A percentile compares a stretch with the other conserved stretches of the same genome.
Conservation (phyloP, 208 protist species). For the Trichomonas gallinae region DNA sequence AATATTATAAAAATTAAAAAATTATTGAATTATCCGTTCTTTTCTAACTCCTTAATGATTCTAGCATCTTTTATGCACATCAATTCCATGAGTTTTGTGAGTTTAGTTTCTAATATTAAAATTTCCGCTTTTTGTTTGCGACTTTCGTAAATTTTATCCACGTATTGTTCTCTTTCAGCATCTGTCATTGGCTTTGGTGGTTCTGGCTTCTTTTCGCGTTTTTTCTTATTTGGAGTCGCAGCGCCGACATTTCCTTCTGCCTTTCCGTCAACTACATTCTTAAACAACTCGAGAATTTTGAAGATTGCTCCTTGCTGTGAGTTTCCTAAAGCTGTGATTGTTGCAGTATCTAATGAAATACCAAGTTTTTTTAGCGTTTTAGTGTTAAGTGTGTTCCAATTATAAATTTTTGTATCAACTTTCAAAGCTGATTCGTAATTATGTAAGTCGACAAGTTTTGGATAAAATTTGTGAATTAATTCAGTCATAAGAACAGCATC, state of each 20-base stretch:
- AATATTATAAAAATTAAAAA: not conserved
- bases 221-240: not conserved
- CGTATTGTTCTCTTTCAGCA: not conserved
- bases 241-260: no score
- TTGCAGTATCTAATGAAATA: not conserved
- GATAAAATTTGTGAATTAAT: constrained; percentile 80
- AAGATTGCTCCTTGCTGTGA: not conserved
- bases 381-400: constrained; percentile 81
- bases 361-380: not conserved
- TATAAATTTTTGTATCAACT: constrained; percentile 70
- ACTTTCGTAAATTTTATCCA: not conserved
- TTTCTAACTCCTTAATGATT: not conserved
- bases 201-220: not conserved
- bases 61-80: not conserved
- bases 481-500: constrained; percentile 88
- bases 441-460: constrained; percentile 87
- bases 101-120: not conserved
- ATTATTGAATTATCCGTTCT: not conserved
- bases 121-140: not conserved
- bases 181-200: not conserved
- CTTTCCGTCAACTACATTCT: not conserved
- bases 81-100: not conserved
- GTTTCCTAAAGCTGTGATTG: not conserved
- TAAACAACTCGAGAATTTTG: not conserved
- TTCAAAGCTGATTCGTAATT: constrained; percentile 80